Base-by-base conservation (phyloP, 441 rosid genomes). In the Cnidoscolus chayamansa region DNA sequence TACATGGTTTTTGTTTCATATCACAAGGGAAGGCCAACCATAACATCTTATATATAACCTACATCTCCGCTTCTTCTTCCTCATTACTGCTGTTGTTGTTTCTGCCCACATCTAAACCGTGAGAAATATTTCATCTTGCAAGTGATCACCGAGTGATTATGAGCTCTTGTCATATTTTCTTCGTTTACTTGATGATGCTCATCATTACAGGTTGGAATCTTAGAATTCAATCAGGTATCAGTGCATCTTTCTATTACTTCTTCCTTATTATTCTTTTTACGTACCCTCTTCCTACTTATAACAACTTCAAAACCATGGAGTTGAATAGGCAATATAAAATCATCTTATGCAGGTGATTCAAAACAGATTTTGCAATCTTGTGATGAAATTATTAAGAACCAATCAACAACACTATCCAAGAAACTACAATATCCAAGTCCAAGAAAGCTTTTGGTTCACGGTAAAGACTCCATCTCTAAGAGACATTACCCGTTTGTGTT, bases 391-490 rank as follows among this genome's bases (percentile, higher is more conserved):
- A 73, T 17, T 48, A 30, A 54, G 47, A 59, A 61, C 58, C 77
- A 58, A 47, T 53, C 82, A 49, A 47, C 54, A 6, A 72, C 49
- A 47, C 15, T 35, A 7, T 45, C 20, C 30, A 35, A 8, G 20
- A 74, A 31, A 47, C 59, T 43, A 19, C 66, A 72, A 55, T 47
- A 31, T 72, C 45, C 61, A 67, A 61, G 70, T 51, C 69, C 31
- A 72, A 77, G 86, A 64, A 85, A 79, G 81, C 75, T 67, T 74
- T 56, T 79, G 50, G 17, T 74, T 3, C 79, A 74, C 31, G 86
- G 88, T 85, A 81, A 76, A 60, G 13, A 49, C 30, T 63, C 70
- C 37, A n/a, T 37, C 19, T 49, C 37, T 11, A 19, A 11, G 5
- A 11, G 5, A 50, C 2, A 17, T 11, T 40, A 5, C 6, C 4